Percentiles rank a stretch among this genome's conserved stretches.
Evolutionary conservation across 1,284 basidiomycete genomes (phyloP).

Genomic region (Xerocomus amazonicus): DNA sequence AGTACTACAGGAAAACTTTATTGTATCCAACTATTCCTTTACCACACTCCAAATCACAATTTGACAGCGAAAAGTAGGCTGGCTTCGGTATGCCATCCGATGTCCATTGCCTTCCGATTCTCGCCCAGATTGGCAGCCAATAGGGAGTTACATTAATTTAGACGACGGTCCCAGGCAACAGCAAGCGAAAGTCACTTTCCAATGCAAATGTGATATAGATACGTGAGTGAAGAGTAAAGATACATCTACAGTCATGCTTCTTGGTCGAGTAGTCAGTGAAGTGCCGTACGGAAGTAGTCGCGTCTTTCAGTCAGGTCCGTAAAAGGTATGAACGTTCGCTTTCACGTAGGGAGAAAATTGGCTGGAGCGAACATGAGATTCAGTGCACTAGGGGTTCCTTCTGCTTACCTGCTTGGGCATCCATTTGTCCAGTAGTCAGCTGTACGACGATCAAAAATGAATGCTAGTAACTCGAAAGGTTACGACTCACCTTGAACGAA

Average conservation of each 20-base stretch:
- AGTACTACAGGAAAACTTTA: slow-evolving; percentile 22
- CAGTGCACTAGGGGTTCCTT: background rate
- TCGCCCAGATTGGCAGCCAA: slow-evolving; percentile 1
- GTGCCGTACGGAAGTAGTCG: slow-evolving; percentile 3
- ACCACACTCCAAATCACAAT: slow-evolving; percentile 10
- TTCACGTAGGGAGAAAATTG: slow-evolving; percentile 36
- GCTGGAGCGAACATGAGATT: slow-evolving; percentile 31
- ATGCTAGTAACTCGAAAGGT: background rate
- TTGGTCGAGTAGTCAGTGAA: slow-evolving; percentile 17
- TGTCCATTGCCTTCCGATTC: slow-evolving; percentile 1
- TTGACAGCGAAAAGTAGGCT: background rate
- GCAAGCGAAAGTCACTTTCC: slow-evolving; percentile 20
- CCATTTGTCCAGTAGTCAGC: slow-evolving; percentile 52
- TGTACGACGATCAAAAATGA: slow-evolving; percentile 23
- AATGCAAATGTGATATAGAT: slow-evolving; percentile 33
- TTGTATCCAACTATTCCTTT: slow-evolving; percentile 27
- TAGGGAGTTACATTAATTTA: slow-evolving; percentile 35
- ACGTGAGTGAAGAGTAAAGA: slow-evolving; percentile 24
- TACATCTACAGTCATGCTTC: slow-evolving; percentile 26
- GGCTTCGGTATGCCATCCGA: too few species aligned
- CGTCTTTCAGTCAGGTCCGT: slow-evolving; percentile 5
- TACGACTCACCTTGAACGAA: slow-evolving; percentile 63
- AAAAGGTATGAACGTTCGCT: background rate
- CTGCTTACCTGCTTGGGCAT: slow-evolving; percentile 52
- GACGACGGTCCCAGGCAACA: slow-evolving; percentile 14